Conservation (phyloP, 2,329 filamentous ascomycete genomes). For the Uncinocarpus reesii region DNA sequence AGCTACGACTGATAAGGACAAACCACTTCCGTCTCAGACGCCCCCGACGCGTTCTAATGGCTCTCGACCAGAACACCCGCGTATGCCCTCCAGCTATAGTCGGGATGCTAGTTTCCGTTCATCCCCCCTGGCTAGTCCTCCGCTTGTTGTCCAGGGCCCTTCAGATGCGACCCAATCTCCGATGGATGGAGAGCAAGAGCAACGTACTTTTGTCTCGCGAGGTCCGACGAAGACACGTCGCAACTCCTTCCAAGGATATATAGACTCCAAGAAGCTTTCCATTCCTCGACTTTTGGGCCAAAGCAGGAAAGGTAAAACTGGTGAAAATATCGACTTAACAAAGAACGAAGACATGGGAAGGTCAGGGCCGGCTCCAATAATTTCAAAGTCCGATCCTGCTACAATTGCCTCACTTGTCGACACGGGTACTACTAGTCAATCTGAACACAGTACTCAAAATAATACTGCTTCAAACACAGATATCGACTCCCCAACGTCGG, state of each 20-base stretch:
- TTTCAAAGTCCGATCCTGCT: neutral
- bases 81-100: conserved; percentile 12
- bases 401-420: neutral
- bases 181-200: neutral
- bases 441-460: neutral
- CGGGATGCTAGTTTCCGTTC: conserved; percentile 24
- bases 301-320: conserved; percentile 9
- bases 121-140: conserved; percentile 25
- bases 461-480: neutral
- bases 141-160: conserved; percentile 13
- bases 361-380: neutral
- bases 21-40: neutral
- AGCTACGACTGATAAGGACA: neutral
- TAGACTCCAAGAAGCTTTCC: conserved; percentile 8
- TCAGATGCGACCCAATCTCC: neutral
- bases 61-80: neutral
- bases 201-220: neutral
- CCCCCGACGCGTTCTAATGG: neutral
- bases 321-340: neutral
- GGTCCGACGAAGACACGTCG: neutral
- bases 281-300: conserved; percentile 13
- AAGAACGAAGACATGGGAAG: neutral
- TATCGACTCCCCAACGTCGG: neutral
- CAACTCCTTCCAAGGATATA: conserved; percentile 8
- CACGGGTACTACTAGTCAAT: neutral